Base-by-base conservation (phyloP, 345 rosid genomes). In the Atalantia buxifolia region DNA sequence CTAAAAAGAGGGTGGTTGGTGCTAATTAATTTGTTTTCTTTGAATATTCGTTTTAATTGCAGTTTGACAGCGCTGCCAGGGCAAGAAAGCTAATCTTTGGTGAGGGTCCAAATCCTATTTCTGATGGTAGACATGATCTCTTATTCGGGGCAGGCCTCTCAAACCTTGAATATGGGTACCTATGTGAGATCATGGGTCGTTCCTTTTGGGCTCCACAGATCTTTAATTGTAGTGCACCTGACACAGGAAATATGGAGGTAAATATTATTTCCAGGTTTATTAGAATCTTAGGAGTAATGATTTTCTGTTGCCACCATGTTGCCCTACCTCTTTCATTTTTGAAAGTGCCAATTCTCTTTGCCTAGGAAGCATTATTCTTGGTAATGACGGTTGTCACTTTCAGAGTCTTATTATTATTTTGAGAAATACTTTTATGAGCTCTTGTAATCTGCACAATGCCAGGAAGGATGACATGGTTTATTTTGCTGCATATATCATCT, bases 171-270 rank as follows among this genome's bases (percentile, higher is more conserved):
- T 94, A 96, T 78, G 99, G 97, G 67, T 89, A 90, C 87, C 95
- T 96, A 69, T 96, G 99, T 85, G 99, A 94, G 90, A 92, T 96
- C 79, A 92, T 94, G 95, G 99, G 99, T 81, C 94, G 92, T 72
- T 96, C 98, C 4, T 70, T 89, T 83, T 96, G 97, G 97, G 99
- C 95, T 70, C 99, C 99, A 1, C 99, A 96, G 85, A 83, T 96
- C 77, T 96, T 96, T 78, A 96, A 96, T 81, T 96, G 99, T 60
- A 89, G 97, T 79, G 97, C 99, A 55, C 99, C 99, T 14, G 99
- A 96, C 87, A 96, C 99, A 33, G 99, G 99, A 83, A 96, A 96
- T 87, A 96, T 94, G 99, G 99, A 96, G 99, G 99, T 94, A 90
- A 74, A 55, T 38, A 57, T 73, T 57, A 74, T 61, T 78, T 60